Evolutionary conservation across 345 rosid genomes (phyloP).

Genomic region (Viola odorata): DNA sequence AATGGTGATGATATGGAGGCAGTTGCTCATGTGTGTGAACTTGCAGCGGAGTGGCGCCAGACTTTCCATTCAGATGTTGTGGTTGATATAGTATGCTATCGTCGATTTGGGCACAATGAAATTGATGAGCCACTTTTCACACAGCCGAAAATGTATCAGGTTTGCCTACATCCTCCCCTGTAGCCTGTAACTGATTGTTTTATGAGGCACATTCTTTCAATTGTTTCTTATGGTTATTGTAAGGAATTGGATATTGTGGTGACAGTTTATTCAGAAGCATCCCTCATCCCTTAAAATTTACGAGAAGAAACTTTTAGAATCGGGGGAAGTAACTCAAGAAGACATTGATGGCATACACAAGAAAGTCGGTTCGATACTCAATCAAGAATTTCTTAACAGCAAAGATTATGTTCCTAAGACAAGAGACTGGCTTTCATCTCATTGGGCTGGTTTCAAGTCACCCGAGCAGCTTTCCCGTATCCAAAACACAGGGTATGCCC

Average conservation of each 20-base stretch:
- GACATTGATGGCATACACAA: constrained; percentile 49
- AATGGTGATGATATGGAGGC: constrained; percentile 80
- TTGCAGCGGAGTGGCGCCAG: constrained; percentile 89
- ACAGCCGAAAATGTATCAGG: constrained; percentile 82
- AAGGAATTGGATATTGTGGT: neutral
- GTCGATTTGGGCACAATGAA: constrained; percentile 80
- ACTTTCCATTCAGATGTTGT: constrained; percentile 80
- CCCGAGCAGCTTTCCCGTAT: constrained; percentile 77
- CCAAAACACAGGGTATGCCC: constrained; percentile 62
- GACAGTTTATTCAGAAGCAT: constrained; percentile 61
- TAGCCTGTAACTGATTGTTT: neutral
- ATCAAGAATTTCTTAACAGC: constrained; percentile 64
- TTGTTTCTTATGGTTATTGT: constrained; percentile 12
- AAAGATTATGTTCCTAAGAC: constrained; percentile 61
- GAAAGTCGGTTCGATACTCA: constrained; percentile 60
- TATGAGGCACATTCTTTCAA: neutral
- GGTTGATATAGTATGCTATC: constrained; percentile 74
- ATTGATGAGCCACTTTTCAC: constrained; percentile 81
- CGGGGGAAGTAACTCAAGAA: constrained; percentile 53
- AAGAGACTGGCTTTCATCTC: constrained; percentile 82
- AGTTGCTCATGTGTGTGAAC: constrained; percentile 69
- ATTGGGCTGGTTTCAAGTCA: constrained; percentile 75
- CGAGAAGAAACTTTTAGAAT: constrained; percentile 52
- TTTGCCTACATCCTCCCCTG: constrained; percentile 21
- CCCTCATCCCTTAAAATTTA: constrained; percentile 69